Base-by-base conservation (phyloP, 768 basidiomycete genomes). In the Panaeolus papilionaceus region DNA sequence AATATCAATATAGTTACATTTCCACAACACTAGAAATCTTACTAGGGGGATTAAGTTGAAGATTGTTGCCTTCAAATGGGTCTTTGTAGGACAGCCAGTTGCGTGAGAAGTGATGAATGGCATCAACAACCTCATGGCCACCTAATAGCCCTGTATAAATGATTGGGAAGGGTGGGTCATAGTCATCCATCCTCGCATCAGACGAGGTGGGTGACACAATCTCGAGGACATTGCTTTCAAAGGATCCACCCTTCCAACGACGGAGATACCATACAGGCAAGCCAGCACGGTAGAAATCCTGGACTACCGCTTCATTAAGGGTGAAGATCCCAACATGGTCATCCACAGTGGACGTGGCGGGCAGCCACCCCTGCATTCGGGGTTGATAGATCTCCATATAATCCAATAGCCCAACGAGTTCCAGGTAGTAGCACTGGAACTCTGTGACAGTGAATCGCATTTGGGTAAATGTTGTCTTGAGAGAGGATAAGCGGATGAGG, bases 221-320 rank as follows among this genome's bases (percentile, higher is more conserved):
- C 10, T 18, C 10, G 42, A 42, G 42, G 42, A 42, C 18, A 4
- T 42, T 42, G 18, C 18, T 42, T 12, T 18, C 18, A 18, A 42
- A 11, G 3, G 42, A 4, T 18, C 18, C 4, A 1, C 42, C 42
- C 12, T 42, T 18, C 42, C 42, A 42, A 26, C 64, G 63, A 2
- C 66, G 71, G 3, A 75, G 58, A 7, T 66, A 67, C 74, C 73
- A 76, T 9, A 75, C 69, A 2, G 72, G 74, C 0, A 75, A 33
- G 0, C 74, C 71, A 6, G 73, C 71, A 0, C 33, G 26, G 11
- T n/a, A 8, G 6, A 72, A 67, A 3, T 71, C 66, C 47, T 71
- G 69, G 0, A 66, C 70, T 8, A 71, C 40, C 1, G 6, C 1
- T 0, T 66, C 38, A 14, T 71, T 44, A 4, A 65, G 7, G 14